phyloP scores from a whole-genome alignment of 192 early-diverging fungal species.

The Podila horticola region DNA sequence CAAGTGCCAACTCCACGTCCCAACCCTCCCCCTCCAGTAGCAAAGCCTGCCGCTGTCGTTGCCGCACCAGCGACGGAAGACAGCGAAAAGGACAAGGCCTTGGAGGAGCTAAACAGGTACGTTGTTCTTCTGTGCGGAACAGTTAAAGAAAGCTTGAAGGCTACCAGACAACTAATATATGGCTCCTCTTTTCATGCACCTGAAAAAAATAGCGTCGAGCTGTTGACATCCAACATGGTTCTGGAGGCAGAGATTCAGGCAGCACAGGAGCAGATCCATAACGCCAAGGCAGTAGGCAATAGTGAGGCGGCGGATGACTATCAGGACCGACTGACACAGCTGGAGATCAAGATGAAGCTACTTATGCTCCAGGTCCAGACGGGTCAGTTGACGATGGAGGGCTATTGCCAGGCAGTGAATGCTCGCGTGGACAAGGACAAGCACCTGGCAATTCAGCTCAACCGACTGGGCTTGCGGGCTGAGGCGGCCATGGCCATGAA shows the following conservation, averaged over 20 bases:
- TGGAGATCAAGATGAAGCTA: slow-evolving; percentile 81
- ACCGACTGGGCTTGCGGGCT: slow-evolving; percentile 68
- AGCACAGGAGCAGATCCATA: slow-evolving; percentile 57
- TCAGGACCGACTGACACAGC: slow-evolving; percentile 67
- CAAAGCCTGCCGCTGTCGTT: background rate
- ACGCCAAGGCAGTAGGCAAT: slow-evolving; percentile 50
- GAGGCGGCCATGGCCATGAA: slow-evolving; percentile 73
- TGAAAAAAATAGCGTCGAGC: slow-evolving; percentile 66
- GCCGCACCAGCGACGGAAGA: slow-evolving; percentile 25
- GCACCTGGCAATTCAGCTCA: slow-evolving; percentile 73
- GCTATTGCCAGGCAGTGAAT: slow-evolving; percentile 71
- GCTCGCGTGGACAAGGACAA: slow-evolving; percentile 67
- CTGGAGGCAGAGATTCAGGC: slow-evolving; percentile 72
- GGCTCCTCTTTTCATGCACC: slow-evolving; percentile 27
- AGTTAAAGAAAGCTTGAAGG: no score
- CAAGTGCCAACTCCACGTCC: slow-evolving; percentile 7
- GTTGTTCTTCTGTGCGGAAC: background rate
- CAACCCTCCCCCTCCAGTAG: background rate
- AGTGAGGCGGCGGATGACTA: slow-evolving; percentile 68
- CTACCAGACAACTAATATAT: no score
- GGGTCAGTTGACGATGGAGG: slow-evolving; percentile 75
- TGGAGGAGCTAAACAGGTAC: slow-evolving; percentile 68
- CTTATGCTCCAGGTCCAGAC: slow-evolving; percentile 76
- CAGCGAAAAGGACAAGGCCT: slow-evolving; percentile 58
- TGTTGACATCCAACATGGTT: slow-evolving; percentile 78